Evolutionary conservation across 2,329 filamentous ascomycete genomes (phyloP).

Genomic region (Fonsecaea pedrosoi): DNA sequence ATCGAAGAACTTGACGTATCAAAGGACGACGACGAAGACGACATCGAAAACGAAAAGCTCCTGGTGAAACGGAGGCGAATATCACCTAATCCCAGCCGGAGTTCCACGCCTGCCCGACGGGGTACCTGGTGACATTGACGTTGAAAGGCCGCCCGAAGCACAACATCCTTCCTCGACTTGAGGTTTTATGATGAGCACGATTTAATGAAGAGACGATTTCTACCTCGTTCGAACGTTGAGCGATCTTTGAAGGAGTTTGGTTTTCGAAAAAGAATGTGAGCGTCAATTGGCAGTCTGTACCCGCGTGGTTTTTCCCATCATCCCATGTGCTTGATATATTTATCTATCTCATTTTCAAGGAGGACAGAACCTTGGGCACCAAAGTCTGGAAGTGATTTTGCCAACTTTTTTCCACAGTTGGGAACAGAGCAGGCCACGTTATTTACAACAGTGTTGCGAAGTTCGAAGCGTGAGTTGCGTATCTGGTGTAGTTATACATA

Average conservation of each 20-base stretch:
- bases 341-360: neutral
- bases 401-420: neutral
- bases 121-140: conserved; percentile 10
- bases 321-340: neutral
- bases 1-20: neutral
- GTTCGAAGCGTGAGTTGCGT: neutral
- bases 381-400: neutral
- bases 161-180: neutral
- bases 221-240: neutral
- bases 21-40: conserved; percentile 7
- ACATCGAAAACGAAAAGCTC: neutral
- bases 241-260: neutral
- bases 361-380: neutral
- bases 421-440: neutral
- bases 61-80: conserved; percentile 2
- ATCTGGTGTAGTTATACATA: conserved; percentile 5
- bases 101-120: conserved; percentile 5
- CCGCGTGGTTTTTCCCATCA: neutral
- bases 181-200: neutral
- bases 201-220: conserved; percentile 1
- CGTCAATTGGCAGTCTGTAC: neutral
- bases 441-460: neutral
- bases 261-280: neutral
- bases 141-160: neutral
- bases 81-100: neutral